Conservation (phyloP, 768 basidiomycete species). For the Trametes gibbosa region DNA sequence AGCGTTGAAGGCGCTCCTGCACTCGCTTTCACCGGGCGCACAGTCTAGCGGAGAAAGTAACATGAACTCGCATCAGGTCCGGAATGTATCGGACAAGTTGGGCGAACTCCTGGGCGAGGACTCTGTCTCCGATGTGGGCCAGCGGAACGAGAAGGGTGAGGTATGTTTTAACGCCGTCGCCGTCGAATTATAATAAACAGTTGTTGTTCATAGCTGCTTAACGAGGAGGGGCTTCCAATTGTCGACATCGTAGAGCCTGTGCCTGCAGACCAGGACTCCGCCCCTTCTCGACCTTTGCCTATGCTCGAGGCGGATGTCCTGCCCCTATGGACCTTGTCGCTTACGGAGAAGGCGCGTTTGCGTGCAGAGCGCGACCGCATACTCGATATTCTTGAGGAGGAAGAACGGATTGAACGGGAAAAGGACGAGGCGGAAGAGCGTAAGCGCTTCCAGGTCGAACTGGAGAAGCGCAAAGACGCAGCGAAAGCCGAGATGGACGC, state of each 20-base stretch:
- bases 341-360: slow-evolving; percentile 46
- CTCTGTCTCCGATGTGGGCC: slow-evolving; percentile 28
- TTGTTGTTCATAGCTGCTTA: slow-evolving; percentile 47
- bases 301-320: slow-evolving; percentile 42
- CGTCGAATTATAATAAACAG: slow-evolving; percentile 16
- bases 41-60: slow-evolving; percentile 20
- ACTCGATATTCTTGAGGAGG: slow-evolving; percentile 67
- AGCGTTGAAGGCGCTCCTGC: slow-evolving; percentile 42
- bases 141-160: slow-evolving; percentile 57
- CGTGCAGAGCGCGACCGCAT: slow-evolving; percentile 61
- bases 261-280: slow-evolving; percentile 18
- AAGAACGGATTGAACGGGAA: slow-evolving; percentile 51
- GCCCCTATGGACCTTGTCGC: slow-evolving; percentile 44
- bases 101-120: slow-evolving; percentile 54
- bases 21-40: slow-evolving; percentile 33
- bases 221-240: slow-evolving; percentile 79
- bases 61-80: slow-evolving; percentile 47
- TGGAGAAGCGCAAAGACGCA: slow-evolving; percentile 50
- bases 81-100: slow-evolving; percentile 57
- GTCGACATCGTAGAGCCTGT: slow-evolving; percentile 71
- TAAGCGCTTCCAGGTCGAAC: slow-evolving; percentile 44
- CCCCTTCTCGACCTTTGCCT: slow-evolving; percentile 12
- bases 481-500: slow-evolving; percentile 40
- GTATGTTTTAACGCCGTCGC: slow-evolving; percentile 41
- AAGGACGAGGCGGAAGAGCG: slow-evolving; percentile 40